phyloP scores from a whole-genome alignment of 306 rosid genomes.

The Nissolia schottii region DNA sequence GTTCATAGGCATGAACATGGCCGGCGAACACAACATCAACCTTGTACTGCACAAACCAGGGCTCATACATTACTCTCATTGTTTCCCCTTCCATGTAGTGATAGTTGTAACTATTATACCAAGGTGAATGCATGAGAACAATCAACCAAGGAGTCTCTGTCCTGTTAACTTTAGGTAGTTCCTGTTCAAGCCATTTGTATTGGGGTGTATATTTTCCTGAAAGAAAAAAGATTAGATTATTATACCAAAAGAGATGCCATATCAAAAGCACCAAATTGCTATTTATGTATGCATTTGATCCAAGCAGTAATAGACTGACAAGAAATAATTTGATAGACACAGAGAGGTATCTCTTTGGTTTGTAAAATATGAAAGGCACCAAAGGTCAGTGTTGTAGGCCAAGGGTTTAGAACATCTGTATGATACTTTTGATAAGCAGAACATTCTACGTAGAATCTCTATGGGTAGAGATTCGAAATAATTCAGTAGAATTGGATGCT shows the following conservation, averaged over 20 bases:
- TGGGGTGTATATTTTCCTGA: constrained; percentile 86
- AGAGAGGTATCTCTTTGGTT: background rate
- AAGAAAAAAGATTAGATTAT: background rate
- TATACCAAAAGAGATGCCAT: background rate
- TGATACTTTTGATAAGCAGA: background rate
- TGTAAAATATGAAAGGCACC: background rate
- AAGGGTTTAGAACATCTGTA: constrained; percentile 1
- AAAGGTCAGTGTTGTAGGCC: background rate
- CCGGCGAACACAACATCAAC: constrained; percentile 85
- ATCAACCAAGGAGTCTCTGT: constrained; percentile 86
- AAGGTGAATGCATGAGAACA: constrained; percentile 70
- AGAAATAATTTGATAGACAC: background rate
- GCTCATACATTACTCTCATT: constrained; percentile 77
- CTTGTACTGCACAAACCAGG: constrained; percentile 66
- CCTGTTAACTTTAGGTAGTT: constrained; percentile 70
- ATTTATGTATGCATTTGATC: background rate
- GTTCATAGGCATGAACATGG: constrained; percentile 92
- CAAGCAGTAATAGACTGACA: background rate
- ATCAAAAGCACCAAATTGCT: background rate
- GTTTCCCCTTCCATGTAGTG: constrained; percentile 95
- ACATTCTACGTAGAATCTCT: constrained; percentile 2
- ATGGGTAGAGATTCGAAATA: constrained; percentile 44
- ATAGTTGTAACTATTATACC: constrained; percentile 66
- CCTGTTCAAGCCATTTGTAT: constrained; percentile 64
- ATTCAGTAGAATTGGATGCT: constrained; percentile 36